These are phyloP conservation scores for Gossypium australe DNA, from an alignment of 345 rosid species.

Conservation along the genomic window DNA sequence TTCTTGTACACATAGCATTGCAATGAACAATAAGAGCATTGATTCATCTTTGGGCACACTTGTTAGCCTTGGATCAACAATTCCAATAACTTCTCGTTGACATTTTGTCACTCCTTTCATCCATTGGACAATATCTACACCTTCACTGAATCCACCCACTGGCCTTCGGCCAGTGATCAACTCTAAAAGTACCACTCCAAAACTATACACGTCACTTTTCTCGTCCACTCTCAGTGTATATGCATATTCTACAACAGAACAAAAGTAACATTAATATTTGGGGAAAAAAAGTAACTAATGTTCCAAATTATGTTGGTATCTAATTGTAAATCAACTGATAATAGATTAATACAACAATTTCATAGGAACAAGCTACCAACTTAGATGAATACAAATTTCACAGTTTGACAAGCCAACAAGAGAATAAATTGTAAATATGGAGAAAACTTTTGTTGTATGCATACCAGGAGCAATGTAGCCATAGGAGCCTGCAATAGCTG, in stretches of 20 bases:
- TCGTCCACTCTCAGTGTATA: slow-evolving; percentile 65
- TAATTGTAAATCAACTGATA: too few species aligned
- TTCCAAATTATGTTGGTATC: too few species aligned
- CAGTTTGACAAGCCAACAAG: too few species aligned
- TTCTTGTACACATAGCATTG: slow-evolving; percentile 58
- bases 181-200: slow-evolving; percentile 59
- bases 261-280: not conserved
- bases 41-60: slow-evolving; percentile 47
- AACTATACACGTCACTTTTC: slow-evolving; percentile 77
- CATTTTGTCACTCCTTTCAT: slow-evolving; percentile 29
- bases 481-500: slow-evolving; percentile 67
- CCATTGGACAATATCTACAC: slow-evolving; percentile 69
- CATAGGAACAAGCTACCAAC: too few species aligned
- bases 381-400: too few species aligned
- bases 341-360: too few species aligned
- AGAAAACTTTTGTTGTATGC: not conserved
- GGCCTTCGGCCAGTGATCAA: slow-evolving; percentile 53
- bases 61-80: slow-evolving; percentile 42
- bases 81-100: slow-evolving; percentile 30
- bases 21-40: slow-evolving; percentile 48
- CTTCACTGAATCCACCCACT: slow-evolving; percentile 55
- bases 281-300: too few species aligned
- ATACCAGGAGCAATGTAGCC: slow-evolving; percentile 80
- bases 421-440: too few species aligned
- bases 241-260: slow-evolving; percentile 44